Conservation (phyloP, 1,284 basidiomycete species). For the Hypsizygus ulmarius region DNA sequence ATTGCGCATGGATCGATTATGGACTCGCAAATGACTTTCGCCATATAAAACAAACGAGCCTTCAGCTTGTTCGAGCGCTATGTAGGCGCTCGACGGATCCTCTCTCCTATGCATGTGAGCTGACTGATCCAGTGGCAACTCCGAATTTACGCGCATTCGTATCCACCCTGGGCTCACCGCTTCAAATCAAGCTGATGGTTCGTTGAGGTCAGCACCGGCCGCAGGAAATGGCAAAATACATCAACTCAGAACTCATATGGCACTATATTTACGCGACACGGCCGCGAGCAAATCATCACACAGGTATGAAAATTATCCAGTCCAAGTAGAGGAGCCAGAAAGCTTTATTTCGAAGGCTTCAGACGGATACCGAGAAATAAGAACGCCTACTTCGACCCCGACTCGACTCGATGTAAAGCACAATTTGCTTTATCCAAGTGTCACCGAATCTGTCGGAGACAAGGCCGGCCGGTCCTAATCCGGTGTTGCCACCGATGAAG, state of each 20-base stretch:
- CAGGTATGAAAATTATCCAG: no score
- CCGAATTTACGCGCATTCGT: conserved; percentile 7
- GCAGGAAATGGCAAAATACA: conserved; percentile 17
- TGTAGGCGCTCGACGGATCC: neutral
- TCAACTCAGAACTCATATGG: conserved; percentile 11
- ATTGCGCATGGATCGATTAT: no score
- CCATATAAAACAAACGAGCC: no score
- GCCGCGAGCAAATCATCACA: conserved; percentile 4
- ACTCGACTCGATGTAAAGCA: conserved; percentile 6
- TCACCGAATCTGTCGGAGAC: conserved; percentile 36
- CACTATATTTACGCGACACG: conserved; percentile 15
- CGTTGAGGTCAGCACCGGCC: conserved; percentile 16
- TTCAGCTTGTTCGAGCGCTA: no score
- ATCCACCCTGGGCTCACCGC: conserved; percentile 15
- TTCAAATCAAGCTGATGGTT: conserved; percentile 17
- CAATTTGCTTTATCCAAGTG: neutral
- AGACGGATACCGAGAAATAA: neutral
- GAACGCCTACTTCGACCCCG: neutral
- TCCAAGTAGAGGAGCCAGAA: no score
- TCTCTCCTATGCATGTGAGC: neutral
- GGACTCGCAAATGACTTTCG: no score
- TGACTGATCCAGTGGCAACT: conserved; percentile 10
- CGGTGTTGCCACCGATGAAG: conserved; percentile 33
- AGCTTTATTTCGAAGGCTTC: neutral
- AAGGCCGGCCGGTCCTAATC: conserved; percentile 33